These are phyloP conservation scores for Stramenopiles sp. DNA, from an alignment of 352 stramenopile genomes.

Conservation along the genomic window DNA sequence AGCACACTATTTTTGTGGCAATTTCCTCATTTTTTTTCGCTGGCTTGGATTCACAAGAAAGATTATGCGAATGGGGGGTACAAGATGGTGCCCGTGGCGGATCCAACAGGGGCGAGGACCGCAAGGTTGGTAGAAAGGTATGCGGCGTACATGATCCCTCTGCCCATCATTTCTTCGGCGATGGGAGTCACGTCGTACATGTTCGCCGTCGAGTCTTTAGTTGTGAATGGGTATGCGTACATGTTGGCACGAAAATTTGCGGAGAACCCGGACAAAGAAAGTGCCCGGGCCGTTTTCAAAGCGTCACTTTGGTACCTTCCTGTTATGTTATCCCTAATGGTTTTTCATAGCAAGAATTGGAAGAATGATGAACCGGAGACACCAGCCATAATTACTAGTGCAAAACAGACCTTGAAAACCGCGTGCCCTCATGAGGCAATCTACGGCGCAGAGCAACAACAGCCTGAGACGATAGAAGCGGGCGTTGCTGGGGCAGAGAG, in stretches of 20 bases:
- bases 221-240: constrained; percentile 84
- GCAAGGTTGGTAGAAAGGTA: constrained; percentile 74
- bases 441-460: too few species aligned
- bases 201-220: constrained; percentile 88
- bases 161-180: constrained; percentile 72
- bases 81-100: constrained; percentile 79
- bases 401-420: not conserved
- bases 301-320: constrained; percentile 94
- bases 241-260: constrained; percentile 84
- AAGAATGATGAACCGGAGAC: constrained; percentile 31
- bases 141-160: constrained; percentile 70
- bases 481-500: too few species aligned
- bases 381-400: not conserved
- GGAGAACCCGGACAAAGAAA: constrained; percentile 70
- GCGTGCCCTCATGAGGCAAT: not conserved
- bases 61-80: constrained; percentile 72
- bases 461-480: too few species aligned
- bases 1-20: constrained; percentile 92
- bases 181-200: constrained; percentile 89
- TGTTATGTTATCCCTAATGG: constrained; percentile 84
- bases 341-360: constrained; percentile 84
- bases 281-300: constrained; percentile 88
- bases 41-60: constrained; percentile 83
- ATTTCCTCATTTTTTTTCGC: constrained; percentile 98
- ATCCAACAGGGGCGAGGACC: constrained; percentile 71